Conservation (phyloP, 257 asterid species). For the Nicotiana benthamiana region DNA sequence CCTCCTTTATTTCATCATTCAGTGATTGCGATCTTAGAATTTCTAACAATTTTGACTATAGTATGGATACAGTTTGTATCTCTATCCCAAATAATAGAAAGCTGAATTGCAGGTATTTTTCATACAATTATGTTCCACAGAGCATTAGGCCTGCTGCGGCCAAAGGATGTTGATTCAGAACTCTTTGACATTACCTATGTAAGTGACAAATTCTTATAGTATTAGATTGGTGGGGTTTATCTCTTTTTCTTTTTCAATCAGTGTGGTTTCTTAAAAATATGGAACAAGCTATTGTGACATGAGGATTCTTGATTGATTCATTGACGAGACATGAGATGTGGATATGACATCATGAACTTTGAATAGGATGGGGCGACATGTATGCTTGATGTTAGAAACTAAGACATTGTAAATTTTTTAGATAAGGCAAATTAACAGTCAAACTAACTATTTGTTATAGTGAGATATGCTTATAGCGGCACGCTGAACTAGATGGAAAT, state of each 20-base stretch:
- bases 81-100: not conserved
- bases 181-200: slow-evolving; percentile 97
- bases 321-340: not conserved
- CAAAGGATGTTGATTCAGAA: slow-evolving; percentile 92
- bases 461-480: not conserved
- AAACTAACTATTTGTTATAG: not conserved
- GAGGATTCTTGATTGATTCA: not conserved
- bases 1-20: not conserved
- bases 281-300: not conserved
- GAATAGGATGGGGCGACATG: not conserved
- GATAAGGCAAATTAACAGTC: not conserved
- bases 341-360: not conserved
- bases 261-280: not conserved
- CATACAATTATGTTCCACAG: slow-evolving; percentile 91
- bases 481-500: not conserved
- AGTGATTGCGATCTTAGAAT: not conserved
- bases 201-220: slow-evolving; percentile 20
- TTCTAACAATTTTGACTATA: not conserved
- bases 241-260: not conserved
- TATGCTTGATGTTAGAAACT: not conserved
- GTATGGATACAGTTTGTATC: not conserved
- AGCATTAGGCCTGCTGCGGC: slow-evolving; percentile 96
- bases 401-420: not conserved
- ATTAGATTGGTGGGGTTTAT: not conserved
- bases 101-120: slow-evolving; percentile 64